These are phyloP conservation scores for Hebeloma cylindrosporum DNA, from an alignment of 768 basidiomycete genomes.

Conservation along the genomic window DNA sequence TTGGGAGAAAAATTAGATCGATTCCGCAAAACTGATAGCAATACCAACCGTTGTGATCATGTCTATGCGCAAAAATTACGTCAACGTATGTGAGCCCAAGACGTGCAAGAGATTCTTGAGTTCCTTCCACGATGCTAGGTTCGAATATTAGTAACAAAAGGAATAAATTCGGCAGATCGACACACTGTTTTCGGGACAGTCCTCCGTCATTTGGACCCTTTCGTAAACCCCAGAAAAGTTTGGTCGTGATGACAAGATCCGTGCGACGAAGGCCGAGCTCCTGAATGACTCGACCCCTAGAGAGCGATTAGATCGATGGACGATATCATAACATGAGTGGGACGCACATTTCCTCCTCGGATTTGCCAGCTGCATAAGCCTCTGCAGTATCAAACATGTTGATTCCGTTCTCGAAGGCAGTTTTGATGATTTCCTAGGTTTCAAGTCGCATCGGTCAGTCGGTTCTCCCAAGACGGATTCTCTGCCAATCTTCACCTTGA, in stretches of 20 bases:
- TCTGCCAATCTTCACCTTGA: no score
- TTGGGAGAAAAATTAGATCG: conserved; percentile 1
- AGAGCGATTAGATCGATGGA: not conserved
- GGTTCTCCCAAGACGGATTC: not conserved
- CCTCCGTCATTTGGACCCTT: conserved; percentile 55
- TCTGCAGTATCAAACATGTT: conserved; percentile 74
- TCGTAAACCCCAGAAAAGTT: conserved; percentile 70
- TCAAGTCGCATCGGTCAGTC: not conserved
- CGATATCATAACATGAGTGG: not conserved
- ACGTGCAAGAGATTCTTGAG: conserved; percentile 59
- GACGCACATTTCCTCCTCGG: conserved; percentile 67
- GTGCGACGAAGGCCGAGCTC: conserved; percentile 65
- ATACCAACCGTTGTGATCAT: conserved; percentile 50
- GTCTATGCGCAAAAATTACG: conserved; percentile 65
- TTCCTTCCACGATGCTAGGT: conserved; percentile 66
- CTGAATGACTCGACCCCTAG: conserved; percentile 64
- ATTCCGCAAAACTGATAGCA: not conserved
- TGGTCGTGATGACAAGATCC: conserved; percentile 71
- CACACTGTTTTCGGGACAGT: conserved; percentile 56
- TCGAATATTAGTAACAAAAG: not conserved
- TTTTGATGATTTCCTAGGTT: conserved; percentile 65
- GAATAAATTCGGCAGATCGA: not conserved
- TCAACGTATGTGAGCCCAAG: conserved; percentile 72
- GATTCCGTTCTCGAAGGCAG: conserved; percentile 70
- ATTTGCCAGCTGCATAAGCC: conserved; percentile 58